These are phyloP conservation scores for Bremia lactucae DNA, from an alignment of 352 stramenopile species.

Conservation along the genomic window DNA sequence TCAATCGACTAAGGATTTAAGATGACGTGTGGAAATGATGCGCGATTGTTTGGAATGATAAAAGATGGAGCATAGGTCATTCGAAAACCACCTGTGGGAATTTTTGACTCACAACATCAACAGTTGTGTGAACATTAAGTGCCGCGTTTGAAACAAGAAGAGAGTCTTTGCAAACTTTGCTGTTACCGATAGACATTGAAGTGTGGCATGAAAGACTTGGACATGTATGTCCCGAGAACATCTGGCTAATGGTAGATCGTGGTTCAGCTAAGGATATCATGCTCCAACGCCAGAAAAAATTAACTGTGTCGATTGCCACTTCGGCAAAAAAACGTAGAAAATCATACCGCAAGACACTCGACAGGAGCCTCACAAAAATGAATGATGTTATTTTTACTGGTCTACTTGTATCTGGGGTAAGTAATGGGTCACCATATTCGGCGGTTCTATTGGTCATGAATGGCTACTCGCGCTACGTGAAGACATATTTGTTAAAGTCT, in stretches of 20 bases:
- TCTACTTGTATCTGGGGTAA: slow-evolving; percentile 3
- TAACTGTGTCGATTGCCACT: slow-evolving; percentile 7
- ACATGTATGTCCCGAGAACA: slow-evolving; percentile 5
- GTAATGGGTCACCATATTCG: slow-evolving; percentile 2
- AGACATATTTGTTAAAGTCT: not conserved
- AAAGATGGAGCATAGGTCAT: slow-evolving; percentile 5
- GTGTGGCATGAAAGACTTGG: slow-evolving; percentile 4
- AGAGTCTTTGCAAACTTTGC: not conserved
- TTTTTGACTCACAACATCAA: slow-evolving; percentile 5
- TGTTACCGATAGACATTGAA: not conserved
- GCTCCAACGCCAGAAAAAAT: slow-evolving; percentile 1
- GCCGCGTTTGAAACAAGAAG: not conserved
- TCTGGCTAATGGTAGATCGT: slow-evolving; percentile 7
- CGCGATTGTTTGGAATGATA: slow-evolving; percentile 2
- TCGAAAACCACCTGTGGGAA: slow-evolving; percentile 6
- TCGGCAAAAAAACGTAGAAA: slow-evolving; percentile 9
- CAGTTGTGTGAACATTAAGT: too few species aligned
- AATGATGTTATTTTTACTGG: slow-evolving; percentile 11
- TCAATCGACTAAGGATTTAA: slow-evolving; percentile 5
- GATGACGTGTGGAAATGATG: slow-evolving; percentile 5
- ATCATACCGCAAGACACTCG: slow-evolving; percentile 4
- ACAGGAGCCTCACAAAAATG: not conserved
- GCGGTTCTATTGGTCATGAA: slow-evolving; percentile 5
- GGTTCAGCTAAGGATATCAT: slow-evolving; percentile 8
- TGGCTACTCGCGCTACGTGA: slow-evolving; percentile 3